phyloP scores from a whole-genome alignment of 768 basidiomycete genomes.

The Trametes cingulata region DNA sequence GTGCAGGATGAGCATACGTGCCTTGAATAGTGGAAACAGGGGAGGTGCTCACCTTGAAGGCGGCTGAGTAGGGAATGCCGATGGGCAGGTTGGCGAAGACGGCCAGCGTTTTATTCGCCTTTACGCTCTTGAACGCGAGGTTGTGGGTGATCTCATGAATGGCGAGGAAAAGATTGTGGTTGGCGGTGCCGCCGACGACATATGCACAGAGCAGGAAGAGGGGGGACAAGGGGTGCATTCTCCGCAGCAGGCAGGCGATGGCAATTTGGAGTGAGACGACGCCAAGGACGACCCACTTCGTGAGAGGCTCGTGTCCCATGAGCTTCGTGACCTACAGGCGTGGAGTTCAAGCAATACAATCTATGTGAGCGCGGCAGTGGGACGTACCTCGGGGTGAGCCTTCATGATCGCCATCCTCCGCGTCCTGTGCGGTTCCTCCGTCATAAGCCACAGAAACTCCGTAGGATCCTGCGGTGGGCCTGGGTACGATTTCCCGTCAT shows the following conservation, averaged over 20 bases:
- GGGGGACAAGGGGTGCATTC: constrained; percentile 67
- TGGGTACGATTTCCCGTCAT: constrained; percentile 43
- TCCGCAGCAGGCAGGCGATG: constrained; percentile 63
- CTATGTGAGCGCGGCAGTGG: background rate
- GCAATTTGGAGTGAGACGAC: constrained; percentile 80
- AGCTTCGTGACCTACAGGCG: constrained; percentile 80
- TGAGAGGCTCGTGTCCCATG: constrained; percentile 93
- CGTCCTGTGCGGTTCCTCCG: constrained; percentile 94
- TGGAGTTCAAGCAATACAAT: background rate
- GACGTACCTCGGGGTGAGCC: constrained; percentile 83
- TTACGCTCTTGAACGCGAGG: constrained; percentile 83
- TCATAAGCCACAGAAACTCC: constrained; percentile 97
- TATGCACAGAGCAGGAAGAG: constrained; percentile 80
- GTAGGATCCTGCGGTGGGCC: constrained; percentile 70
- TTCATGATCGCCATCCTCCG: constrained; percentile 89
- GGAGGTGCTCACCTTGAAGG: constrained; percentile 73
- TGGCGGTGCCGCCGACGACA: constrained; percentile 87
- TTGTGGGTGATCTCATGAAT: constrained; percentile 99
- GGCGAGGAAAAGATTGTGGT: constrained; percentile 97
- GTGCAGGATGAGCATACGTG: background rate
- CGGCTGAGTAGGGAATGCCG: constrained; percentile 90
- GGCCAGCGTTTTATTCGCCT: constrained; percentile 83
- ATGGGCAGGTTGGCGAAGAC: constrained; percentile 93
- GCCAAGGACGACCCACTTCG: constrained; percentile 83
- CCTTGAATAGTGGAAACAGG: background rate